These are phyloP conservation scores for Naganishia albida DNA, from an alignment of 1,284 basidiomycete genomes.

Conservation along the genomic window DNA sequence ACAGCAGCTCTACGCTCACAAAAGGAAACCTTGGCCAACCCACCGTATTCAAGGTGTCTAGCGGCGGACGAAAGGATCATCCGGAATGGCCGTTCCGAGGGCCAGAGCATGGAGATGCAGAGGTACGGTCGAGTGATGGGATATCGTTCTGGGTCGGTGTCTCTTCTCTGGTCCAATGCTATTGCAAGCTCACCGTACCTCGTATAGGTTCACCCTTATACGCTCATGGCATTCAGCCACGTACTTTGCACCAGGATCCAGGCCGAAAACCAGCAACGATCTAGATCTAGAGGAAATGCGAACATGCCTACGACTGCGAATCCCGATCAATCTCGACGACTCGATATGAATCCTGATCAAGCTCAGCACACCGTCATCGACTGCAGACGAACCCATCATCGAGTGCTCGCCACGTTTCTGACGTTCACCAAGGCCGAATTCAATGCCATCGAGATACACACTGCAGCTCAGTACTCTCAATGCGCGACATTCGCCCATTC, in stretches of 20 bases:
- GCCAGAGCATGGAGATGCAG: neutral
- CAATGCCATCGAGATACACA: conserved; percentile 2
- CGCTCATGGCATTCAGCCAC: conserved; percentile 22
- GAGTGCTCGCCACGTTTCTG: conserved; percentile 21
- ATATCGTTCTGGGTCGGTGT: conserved; percentile 12
- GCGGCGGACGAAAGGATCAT: conserved; percentile 4
- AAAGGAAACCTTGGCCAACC: conserved; percentile 1
- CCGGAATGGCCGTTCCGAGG: conserved; percentile 7
- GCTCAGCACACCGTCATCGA: conserved; percentile 4
- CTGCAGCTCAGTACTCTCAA: conserved; percentile 13
- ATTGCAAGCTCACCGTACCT: neutral
- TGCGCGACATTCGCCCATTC: conserved; percentile 5
- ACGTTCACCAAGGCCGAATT: conserved; percentile 3
- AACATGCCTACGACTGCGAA: neutral
- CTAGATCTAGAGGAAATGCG: neutral
- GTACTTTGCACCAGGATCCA: neutral
- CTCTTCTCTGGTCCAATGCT: neutral
- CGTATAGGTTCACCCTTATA: conserved; percentile 17
- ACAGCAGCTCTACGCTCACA: neutral
- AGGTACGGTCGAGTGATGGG: conserved; percentile 8
- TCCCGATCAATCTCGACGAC: neutral
- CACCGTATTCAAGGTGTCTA: neutral
- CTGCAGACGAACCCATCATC: conserved; percentile 10
- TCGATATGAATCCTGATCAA: neutral
- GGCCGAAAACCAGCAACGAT: neutral